A percentile compares a stretch with the other conserved stretches of the same genome.
These are phyloP conservation scores for Chloromonas sp. DNA, from an alignment of 163 green algal genomes.

Conservation along the genomic window DNA sequence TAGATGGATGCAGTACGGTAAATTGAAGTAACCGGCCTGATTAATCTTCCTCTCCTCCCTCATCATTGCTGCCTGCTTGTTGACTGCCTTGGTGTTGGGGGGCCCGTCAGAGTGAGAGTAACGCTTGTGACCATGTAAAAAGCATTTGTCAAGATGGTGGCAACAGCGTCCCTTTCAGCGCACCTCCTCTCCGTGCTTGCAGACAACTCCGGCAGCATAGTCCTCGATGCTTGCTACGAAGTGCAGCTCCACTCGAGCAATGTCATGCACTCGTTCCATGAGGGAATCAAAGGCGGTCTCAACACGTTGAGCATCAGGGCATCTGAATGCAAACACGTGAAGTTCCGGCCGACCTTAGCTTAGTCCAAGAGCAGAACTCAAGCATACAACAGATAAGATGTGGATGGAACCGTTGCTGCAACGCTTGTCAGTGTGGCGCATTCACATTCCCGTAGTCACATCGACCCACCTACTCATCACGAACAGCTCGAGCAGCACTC, in stretches of 20 bases:
- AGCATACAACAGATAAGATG: too few species aligned
- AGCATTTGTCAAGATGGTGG: too few species aligned
- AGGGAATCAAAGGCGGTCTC: not conserved
- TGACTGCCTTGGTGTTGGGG: too few species aligned
- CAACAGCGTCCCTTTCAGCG: too few species aligned
- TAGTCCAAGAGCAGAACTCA: not conserved
- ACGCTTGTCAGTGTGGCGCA: too few species aligned
- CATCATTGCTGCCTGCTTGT: too few species aligned
- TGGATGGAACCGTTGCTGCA: too few species aligned
- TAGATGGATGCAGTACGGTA: too few species aligned
- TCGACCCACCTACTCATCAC: not conserved
- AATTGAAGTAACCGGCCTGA: too few species aligned
- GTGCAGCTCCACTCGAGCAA: not conserved
- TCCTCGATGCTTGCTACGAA: not conserved
- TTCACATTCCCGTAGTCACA: not conserved
- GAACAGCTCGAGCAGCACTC: not conserved
- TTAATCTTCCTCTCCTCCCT: too few species aligned
- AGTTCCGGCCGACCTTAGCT: not conserved
- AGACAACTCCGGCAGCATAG: not conserved
- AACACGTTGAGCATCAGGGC: not conserved
- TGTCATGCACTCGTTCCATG: not conserved
- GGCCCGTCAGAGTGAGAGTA: too few species aligned
- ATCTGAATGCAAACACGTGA: not conserved
- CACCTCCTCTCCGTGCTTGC: not conserved
- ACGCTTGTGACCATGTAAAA: too few species aligned